Conservation (phyloP, 1,284 basidiomycete species). For the Gomphus bonarii region DNA sequence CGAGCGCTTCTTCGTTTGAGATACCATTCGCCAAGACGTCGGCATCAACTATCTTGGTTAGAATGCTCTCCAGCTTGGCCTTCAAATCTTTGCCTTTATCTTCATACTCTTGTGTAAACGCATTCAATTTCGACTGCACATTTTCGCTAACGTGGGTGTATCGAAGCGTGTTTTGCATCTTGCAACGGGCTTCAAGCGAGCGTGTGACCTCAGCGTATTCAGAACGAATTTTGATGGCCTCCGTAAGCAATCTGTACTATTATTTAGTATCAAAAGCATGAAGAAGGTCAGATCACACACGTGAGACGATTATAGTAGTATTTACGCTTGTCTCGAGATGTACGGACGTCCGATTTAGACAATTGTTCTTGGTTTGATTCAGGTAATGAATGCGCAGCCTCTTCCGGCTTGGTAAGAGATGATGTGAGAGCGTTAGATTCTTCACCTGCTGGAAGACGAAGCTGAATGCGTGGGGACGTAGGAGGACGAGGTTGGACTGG, state of each 20-base stretch:
- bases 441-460: background rate
- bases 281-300: background rate
- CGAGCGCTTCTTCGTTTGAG: background rate
- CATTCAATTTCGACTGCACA: background rate
- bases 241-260: background rate
- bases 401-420: background rate
- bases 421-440: no score
- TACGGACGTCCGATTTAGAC: background rate
- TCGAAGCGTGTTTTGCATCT: background rate
- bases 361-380: background rate
- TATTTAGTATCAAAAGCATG: background rate
- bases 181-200: background rate
- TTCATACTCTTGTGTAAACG: background rate
- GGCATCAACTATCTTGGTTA: background rate
- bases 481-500: no score
- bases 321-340: background rate
- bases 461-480: background rate
- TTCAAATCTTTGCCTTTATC: slow-evolving; percentile 1
- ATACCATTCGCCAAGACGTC: background rate
- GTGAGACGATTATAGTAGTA: background rate
- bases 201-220: background rate
- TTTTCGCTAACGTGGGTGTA: background rate
- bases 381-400: background rate
- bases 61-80: background rate
- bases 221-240: background rate